phyloP scores from a whole-genome alignment of 805 yeast genomes.

The Scheffersomyces spartinae region DNA sequence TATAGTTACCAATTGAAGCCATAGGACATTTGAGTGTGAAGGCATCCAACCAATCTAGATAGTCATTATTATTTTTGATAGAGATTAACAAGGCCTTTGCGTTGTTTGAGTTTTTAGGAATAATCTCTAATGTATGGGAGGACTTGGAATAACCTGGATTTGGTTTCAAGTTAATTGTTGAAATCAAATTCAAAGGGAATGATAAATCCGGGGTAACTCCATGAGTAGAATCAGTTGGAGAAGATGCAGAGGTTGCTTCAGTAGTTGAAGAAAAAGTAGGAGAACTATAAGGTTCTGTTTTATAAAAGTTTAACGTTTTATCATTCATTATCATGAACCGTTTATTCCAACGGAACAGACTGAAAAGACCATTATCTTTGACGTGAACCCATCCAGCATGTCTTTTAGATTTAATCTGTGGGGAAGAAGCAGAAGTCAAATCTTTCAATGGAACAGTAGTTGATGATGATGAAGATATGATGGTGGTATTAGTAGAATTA shows the following conservation, averaged over 20 bases:
- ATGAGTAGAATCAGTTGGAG: constrained; percentile 41
- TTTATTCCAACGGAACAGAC: constrained; percentile 88
- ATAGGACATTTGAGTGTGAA: constrained; percentile 68
- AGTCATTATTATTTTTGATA: constrained; percentile 67
- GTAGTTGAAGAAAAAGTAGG: constrained; percentile 15
- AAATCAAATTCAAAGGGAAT: constrained; percentile 26
- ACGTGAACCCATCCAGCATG: constrained; percentile 80
- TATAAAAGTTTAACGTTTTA: constrained; percentile 62
- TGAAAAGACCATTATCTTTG: constrained; percentile 78
- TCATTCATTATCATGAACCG: constrained; percentile 72
- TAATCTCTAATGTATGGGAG: constrained; percentile 65
- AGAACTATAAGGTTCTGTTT: constrained; percentile 37
- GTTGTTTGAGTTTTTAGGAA: constrained; percentile 37
- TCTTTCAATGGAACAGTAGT: no score
- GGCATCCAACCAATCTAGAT: constrained; percentile 84
- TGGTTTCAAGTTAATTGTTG: constrained; percentile 49
- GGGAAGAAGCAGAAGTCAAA: no score
- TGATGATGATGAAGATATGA: no score
- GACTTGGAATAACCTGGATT: constrained; percentile 24
- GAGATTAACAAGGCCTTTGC: constrained; percentile 60
- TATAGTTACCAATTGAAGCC: constrained; percentile 26
- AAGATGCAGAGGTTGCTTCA: constrained; percentile 40
- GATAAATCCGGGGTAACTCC: constrained; percentile 20
- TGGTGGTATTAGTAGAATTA: no score
- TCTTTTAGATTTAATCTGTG: constrained; percentile 14